Evolutionary conservation across 805 yeast genomes (phyloP).

Genomic region (Kazachstania africana): DNA sequence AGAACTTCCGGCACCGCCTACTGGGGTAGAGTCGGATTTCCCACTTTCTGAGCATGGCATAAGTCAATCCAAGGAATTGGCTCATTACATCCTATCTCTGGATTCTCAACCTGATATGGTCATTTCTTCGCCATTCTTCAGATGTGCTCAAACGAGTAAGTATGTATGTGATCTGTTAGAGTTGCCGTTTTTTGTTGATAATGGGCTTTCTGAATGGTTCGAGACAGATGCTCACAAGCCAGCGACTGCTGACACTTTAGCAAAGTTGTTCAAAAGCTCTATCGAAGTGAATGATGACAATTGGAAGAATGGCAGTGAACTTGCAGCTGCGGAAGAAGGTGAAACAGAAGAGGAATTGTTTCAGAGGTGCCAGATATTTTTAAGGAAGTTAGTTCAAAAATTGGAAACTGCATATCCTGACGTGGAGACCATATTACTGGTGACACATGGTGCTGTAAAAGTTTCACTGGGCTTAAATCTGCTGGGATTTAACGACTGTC

Average conservation of each 20-base stretch:
- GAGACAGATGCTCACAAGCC: constrained; percentile 40
- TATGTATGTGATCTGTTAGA: constrained; percentile 55
- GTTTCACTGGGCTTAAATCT: constrained; percentile 78
- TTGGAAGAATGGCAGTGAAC: constrained; percentile 36
- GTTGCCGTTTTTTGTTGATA: constrained; percentile 53
- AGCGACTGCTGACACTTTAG: constrained; percentile 38
- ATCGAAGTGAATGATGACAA: constrained; percentile 30
- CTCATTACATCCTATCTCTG: constrained; percentile 39
- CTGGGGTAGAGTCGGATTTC: constrained; percentile 86
- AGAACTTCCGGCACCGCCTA: constrained; percentile 44
- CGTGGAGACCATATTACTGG: constrained; percentile 51
- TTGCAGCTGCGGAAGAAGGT: constrained; percentile 53
- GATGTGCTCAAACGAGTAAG: constrained; percentile 74
- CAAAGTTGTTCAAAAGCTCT: constrained; percentile 41
- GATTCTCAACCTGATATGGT: constrained; percentile 58
- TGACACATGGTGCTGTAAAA: constrained; percentile 89
- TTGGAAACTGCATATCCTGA: constrained; percentile 49
- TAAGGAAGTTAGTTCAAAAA: constrained; percentile 44
- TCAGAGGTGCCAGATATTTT: constrained; percentile 43
- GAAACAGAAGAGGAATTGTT: constrained; percentile 68
- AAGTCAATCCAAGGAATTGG: constrained; percentile 76
- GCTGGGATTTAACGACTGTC: constrained; percentile 38
- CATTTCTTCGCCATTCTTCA: constrained; percentile 73
- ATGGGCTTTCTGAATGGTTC: constrained; percentile 92
- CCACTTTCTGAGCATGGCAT: constrained; percentile 80